Conservation (phyloP, 1,284 basidiomycete species). For the Sporisorium iseilematis-ciliati region DNA sequence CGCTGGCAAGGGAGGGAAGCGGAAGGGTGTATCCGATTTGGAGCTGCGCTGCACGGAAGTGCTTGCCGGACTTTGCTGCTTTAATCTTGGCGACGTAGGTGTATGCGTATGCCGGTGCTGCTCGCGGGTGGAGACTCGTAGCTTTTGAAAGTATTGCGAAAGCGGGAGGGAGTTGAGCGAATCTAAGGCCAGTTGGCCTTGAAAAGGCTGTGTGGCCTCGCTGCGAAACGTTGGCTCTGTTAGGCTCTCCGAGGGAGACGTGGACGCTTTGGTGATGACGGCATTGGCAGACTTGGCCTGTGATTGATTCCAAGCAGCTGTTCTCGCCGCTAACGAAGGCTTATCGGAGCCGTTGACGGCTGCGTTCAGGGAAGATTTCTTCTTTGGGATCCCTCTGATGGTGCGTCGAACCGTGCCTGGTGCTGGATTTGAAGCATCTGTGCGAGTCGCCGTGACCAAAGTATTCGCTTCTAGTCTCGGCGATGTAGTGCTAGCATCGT, state of each 20-base stretch:
- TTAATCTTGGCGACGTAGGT: background rate
- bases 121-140: slow-evolving; percentile 15
- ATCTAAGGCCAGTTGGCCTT: background rate
- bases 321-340: background rate
- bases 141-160: slow-evolving; percentile 24
- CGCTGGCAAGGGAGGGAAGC: slow-evolving; percentile 27
- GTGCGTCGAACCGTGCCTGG: slow-evolving; percentile 6
- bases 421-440: background rate
- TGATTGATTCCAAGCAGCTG: background rate
- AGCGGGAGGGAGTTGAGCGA: slow-evolving; percentile 13
- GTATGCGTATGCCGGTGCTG: background rate
- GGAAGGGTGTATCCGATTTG: slow-evolving; percentile 11
- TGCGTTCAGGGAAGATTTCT: background rate
- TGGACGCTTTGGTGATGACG: background rate
- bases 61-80: background rate
- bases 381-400: slow-evolving; percentile 28
- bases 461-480: background rate
- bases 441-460: background rate
- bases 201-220: background rate
- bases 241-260: background rate
- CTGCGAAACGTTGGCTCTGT: background rate
- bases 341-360: background rate
- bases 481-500: background rate
- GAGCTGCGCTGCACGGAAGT: background rate
- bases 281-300: background rate